phyloP scores from a whole-genome alignment of 208 protist genomes.

The Crithidia expoeki region DNA sequence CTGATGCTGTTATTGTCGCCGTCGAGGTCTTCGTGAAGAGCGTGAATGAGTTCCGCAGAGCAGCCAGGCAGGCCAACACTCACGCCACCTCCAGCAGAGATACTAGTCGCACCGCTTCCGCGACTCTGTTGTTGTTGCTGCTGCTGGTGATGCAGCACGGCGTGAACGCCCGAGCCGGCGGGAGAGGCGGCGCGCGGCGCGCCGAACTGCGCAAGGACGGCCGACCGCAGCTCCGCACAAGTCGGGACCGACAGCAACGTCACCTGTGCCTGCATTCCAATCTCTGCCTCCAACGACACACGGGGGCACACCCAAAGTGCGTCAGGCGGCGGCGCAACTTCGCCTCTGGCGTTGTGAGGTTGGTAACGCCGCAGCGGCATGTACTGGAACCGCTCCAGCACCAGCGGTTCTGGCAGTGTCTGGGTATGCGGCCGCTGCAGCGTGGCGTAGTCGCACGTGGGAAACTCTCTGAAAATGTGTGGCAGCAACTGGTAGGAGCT shows the following conservation, averaged over 20 bases:
- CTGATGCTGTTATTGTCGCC: background rate
- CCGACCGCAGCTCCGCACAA: constrained; percentile 14
- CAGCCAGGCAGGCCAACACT: constrained; percentile 24
- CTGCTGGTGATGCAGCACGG: constrained; percentile 32
- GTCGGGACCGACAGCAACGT: constrained; percentile 12
- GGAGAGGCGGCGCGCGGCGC: background rate
- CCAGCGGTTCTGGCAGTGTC: constrained; percentile 65
- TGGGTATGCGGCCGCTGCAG: constrained; percentile 74
- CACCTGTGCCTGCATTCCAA: constrained; percentile 30
- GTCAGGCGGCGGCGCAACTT: constrained; percentile 58
- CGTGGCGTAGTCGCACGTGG: constrained; percentile 69
- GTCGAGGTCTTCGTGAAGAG: constrained; percentile 34
- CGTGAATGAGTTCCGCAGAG: constrained; percentile 25
- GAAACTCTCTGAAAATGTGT: constrained; percentile 80
- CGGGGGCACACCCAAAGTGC: constrained; percentile 84
- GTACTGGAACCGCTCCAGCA: constrained; percentile 78
- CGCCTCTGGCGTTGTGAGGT: constrained; percentile 68
- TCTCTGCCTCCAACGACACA: constrained; percentile 27
- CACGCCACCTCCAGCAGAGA: background rate
- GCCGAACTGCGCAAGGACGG: constrained; percentile 22
- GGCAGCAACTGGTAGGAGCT: constrained; percentile 66
- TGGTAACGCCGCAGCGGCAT: constrained; percentile 83
- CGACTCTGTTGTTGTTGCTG: constrained; percentile 8
- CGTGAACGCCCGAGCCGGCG: constrained; percentile 24
- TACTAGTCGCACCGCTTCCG: background rate